Evolutionary conservation across 2,329 filamentous ascomycete genomes (phyloP).

Genomic region (Botrytis elliptica): DNA sequence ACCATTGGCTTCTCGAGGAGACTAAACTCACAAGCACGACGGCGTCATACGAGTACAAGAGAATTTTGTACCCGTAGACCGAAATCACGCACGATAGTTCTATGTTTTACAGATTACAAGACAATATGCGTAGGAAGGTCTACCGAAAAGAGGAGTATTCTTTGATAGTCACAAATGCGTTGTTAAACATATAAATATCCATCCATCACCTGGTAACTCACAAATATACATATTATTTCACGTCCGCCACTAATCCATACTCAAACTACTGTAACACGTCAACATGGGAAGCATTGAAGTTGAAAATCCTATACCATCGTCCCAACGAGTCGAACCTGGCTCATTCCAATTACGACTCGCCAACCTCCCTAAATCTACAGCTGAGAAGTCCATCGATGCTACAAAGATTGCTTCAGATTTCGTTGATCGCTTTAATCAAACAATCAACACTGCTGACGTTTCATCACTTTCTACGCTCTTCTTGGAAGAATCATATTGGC

Average conservation of each 20-base stretch:
- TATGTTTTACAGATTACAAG: too few species aligned
- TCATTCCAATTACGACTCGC: constrained; percentile 31
- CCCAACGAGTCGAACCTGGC: constrained; percentile 32
- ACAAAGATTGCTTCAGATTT: constrained; percentile 25
- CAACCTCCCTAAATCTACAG: constrained; percentile 24
- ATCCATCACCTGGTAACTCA: background rate
- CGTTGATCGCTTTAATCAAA: constrained; percentile 40
- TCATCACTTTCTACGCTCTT: constrained; percentile 43
- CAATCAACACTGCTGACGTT: constrained; percentile 42
- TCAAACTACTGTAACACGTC: background rate
- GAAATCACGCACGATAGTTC: background rate
- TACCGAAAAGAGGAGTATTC: background rate
- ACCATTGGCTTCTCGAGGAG: background rate
- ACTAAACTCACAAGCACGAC: background rate
- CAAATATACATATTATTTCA: background rate
- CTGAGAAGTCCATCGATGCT: constrained; percentile 23
- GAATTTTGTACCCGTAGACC: background rate
- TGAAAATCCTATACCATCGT: constrained; percentile 21
- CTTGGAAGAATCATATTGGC: constrained; percentile 52
- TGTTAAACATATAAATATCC: background rate
- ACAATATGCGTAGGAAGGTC: background rate
- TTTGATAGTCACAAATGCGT: too few species aligned
- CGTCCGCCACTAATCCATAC: background rate
- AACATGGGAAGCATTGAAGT: constrained; percentile 30
- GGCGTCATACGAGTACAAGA: background rate